phyloP scores from a whole-genome alignment of 441 rosid genomes.

The Gossypium davidsonii region DNA sequence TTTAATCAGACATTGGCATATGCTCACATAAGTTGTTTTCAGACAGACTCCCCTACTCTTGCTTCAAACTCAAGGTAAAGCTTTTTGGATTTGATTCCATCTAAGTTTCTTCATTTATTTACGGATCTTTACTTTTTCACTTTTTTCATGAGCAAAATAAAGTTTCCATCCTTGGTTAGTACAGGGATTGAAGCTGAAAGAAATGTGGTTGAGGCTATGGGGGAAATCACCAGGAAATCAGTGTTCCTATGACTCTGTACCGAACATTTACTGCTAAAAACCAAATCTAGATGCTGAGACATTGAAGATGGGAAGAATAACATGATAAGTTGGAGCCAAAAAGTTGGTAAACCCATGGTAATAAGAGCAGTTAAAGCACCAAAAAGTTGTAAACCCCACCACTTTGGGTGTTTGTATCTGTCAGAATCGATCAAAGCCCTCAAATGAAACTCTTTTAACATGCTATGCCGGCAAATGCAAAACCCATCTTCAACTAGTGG shows the following conservation, averaged over 20 bases:
- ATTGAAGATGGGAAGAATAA: neutral
- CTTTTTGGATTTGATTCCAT: neutral
- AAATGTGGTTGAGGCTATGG: neutral
- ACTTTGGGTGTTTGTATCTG: neutral
- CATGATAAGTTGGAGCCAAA: neutral
- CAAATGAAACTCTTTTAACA: neutral
- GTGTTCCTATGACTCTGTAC: neutral
- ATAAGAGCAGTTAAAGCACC: neutral
- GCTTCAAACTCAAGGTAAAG: constrained; percentile 6
- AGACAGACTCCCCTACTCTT: neutral
- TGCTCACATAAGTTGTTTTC: neutral
- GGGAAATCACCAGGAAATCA: neutral
- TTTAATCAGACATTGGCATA: neutral
- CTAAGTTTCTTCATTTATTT: neutral
- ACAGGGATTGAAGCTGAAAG: neutral
- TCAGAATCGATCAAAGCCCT: neutral
- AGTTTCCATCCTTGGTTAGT: neutral
- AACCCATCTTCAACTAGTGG: neutral
- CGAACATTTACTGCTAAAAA: neutral
- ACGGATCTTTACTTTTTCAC: neutral
- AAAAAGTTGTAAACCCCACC: constrained; percentile 12
- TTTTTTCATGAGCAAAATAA: neutral
- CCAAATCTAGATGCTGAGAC: neutral
- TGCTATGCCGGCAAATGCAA: neutral
- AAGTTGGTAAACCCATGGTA: neutral